Percentiles rank a stretch among this genome's conserved stretches.
Evolutionary conservation across 2,329 filamentous ascomycete species (phyloP).

Genomic region (Xylaria sp.): DNA sequence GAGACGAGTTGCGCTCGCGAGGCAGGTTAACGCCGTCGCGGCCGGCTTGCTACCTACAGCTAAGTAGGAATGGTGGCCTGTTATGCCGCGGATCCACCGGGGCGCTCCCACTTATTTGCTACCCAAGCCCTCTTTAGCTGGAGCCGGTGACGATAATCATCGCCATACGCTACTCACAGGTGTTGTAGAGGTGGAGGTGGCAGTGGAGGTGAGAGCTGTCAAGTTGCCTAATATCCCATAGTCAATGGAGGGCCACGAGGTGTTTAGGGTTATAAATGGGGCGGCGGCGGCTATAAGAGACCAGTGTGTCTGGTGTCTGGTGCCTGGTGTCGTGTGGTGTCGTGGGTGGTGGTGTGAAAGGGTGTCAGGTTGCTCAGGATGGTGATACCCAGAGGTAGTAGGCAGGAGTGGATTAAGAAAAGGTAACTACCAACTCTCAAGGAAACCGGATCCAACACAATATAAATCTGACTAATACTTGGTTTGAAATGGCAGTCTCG

Average conservation of each 20-base stretch:
- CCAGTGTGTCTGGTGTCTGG: constrained; percentile 17
- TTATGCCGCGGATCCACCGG: constrained; percentile 34
- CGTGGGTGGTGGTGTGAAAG: constrained; percentile 21
- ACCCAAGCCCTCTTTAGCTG: constrained; percentile 35
- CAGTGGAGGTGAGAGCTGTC: constrained; percentile 29
- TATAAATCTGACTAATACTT: constrained; percentile 20
- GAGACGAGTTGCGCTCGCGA: constrained; percentile 17
- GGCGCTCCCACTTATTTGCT: constrained; percentile 35
- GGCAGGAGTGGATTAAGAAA: background rate
- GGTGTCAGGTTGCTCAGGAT: background rate
- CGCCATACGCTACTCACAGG: constrained; percentile 26
- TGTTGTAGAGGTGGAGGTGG: constrained; percentile 29
- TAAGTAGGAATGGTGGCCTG: constrained; percentile 19
- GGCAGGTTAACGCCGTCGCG: constrained; percentile 4
- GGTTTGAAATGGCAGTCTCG: constrained; percentile 10
- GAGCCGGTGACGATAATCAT: constrained; percentile 32
- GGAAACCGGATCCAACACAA: background rate
- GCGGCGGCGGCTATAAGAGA: constrained; percentile 13
- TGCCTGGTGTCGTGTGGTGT: constrained; percentile 20
- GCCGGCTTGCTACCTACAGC: constrained; percentile 10
- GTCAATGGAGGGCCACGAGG: constrained; percentile 34
- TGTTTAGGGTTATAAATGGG: constrained; percentile 15
- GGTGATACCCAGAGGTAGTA: background rate
- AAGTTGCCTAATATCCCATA: constrained; percentile 13
- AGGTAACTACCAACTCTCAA: background rate